A percentile compares a stretch with the other conserved stretches of the same genome.
Conservation (phyloP, 2,329 filamentous ascomycete species). For the Clathrospora elynae region DNA sequence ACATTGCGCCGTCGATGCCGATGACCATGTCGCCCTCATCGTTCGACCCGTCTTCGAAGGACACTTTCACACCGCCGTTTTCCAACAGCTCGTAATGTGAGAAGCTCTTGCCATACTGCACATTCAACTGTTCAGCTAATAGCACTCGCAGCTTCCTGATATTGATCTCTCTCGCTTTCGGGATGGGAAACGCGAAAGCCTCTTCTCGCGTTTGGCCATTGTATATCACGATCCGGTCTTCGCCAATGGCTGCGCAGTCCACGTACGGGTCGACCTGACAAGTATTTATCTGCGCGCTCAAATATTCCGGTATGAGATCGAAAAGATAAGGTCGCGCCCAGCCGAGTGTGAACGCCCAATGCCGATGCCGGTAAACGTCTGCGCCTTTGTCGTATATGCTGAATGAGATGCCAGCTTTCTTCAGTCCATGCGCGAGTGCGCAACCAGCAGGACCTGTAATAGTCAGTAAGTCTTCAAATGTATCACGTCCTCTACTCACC, state of each 20-base stretch:
- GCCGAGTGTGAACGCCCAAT: slow-evolving; percentile 49
- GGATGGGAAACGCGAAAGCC: slow-evolving; percentile 44
- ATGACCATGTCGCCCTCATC: slow-evolving; percentile 29
- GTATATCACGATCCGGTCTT: slow-evolving; percentile 42
- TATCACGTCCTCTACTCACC: slow-evolving; percentile 9
- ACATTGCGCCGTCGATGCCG: slow-evolving; percentile 38
- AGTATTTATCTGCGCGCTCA: slow-evolving; percentile 31
- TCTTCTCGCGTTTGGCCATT: slow-evolving; percentile 45
- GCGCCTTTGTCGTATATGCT: slow-evolving; percentile 38
- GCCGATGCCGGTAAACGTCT: slow-evolving; percentile 35
- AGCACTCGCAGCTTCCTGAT: slow-evolving; percentile 48
- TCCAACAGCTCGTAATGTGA: slow-evolving; percentile 18
- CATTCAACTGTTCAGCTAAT: slow-evolving; percentile 43
- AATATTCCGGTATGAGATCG: slow-evolving; percentile 36
- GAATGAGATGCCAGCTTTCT: slow-evolving; percentile 42
- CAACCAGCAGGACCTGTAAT: slow-evolving; percentile 50
- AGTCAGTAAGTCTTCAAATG: slow-evolving; percentile 1
- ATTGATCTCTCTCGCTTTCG: slow-evolving; percentile 41
- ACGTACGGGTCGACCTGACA: slow-evolving; percentile 44
- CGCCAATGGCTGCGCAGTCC: slow-evolving; percentile 32
- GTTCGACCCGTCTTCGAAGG: slow-evolving; percentile 33
- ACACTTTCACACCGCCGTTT: slow-evolving; percentile 32
- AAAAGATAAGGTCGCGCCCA: slow-evolving; percentile 43
- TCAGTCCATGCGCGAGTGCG: slow-evolving; percentile 50
- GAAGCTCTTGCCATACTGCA: slow-evolving; percentile 36